phyloP scores from a whole-genome alignment of 2,329 filamentous ascomycete genomes.

The Botrytis cinerea region DNA sequence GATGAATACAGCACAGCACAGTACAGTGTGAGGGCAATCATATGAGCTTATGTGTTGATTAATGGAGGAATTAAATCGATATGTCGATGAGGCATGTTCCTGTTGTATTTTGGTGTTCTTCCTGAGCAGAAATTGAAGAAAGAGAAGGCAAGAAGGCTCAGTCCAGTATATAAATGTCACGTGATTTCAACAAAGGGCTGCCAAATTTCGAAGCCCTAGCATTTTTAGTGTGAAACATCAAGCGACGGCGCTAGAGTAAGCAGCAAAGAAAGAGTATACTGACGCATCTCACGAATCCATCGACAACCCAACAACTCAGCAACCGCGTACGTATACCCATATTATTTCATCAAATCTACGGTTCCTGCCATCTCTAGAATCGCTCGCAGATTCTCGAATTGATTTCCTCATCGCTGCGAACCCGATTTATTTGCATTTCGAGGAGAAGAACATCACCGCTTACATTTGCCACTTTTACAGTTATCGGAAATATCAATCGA shows the following conservation, averaged over 20 bases:
- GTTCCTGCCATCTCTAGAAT: neutral
- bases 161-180: neutral
- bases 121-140: neutral
- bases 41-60: neutral
- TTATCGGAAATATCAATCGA: conserved; percentile 35
- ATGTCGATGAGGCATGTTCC: neutral
- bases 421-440: neutral
- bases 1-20: neutral
- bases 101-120: neutral
- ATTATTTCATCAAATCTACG: conserved; percentile 12
- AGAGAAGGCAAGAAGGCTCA: neutral
- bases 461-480: conserved; percentile 32
- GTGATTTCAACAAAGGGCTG: conserved; percentile 1
- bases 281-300: neutral
- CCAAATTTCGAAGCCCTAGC: conserved; percentile 18
- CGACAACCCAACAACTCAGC: conserved; percentile 24
- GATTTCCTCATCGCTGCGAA: neutral
- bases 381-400: conserved; percentile 12
- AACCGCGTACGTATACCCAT: conserved; percentile 23
- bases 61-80: neutral
- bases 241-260: conserved; percentile 17
- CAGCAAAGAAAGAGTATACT: conserved; percentile 4
- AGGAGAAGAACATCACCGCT: conserved; percentile 3
- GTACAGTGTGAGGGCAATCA: neutral
- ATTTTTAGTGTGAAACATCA: conserved; percentile 2